These are phyloP conservation scores for Trebouxia sp. DNA, from an alignment of 139 green algal genomes.

Conservation along the genomic window DNA sequence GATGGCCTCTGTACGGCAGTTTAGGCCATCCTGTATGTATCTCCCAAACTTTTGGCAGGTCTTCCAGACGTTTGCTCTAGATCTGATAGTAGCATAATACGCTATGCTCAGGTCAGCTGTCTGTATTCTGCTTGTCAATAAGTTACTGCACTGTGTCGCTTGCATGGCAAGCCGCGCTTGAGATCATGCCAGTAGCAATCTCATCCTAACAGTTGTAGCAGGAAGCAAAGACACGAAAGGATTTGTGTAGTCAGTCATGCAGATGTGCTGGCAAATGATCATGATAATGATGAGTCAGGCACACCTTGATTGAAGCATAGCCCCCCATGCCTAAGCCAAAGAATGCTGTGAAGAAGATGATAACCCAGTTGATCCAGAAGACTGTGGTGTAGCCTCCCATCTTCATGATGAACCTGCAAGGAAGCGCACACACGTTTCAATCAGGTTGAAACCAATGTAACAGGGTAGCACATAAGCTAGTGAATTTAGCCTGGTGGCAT, in stretches of 20 bases:
- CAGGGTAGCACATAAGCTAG: too few relatives aligned
- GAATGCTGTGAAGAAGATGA: slow-evolving; percentile 5
- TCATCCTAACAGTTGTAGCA: slow-evolving; percentile 23
- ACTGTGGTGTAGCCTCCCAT: not conserved
- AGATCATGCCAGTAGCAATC: too few relatives aligned
- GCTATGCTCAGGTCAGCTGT: too few relatives aligned
- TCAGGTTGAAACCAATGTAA: too few relatives aligned
- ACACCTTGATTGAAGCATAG: not conserved
- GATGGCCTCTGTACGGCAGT: too few relatives aligned
- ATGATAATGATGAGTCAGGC: not conserved
- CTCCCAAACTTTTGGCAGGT: too few relatives aligned
- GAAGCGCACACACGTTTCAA: too few relatives aligned
- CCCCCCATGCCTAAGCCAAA: slow-evolving; percentile 1
- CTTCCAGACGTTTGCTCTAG: too few relatives aligned
- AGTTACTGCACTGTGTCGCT: not conserved
- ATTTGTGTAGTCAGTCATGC: slow-evolving; percentile 28
- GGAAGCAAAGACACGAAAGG: slow-evolving; percentile 33
- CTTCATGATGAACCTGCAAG: not conserved
- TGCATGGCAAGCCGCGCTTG: not conserved
- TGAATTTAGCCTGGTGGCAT: too few relatives aligned
- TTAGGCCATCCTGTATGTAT: too few relatives aligned
- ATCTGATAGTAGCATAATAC: too few relatives aligned
- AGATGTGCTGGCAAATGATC: not conserved
- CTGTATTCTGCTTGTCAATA: not conserved
- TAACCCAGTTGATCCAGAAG: slow-evolving; percentile 24